These are phyloP conservation scores for Lenwebbia sp. DNA, from an alignment of 345 rosid species.

Conservation along the genomic window DNA sequence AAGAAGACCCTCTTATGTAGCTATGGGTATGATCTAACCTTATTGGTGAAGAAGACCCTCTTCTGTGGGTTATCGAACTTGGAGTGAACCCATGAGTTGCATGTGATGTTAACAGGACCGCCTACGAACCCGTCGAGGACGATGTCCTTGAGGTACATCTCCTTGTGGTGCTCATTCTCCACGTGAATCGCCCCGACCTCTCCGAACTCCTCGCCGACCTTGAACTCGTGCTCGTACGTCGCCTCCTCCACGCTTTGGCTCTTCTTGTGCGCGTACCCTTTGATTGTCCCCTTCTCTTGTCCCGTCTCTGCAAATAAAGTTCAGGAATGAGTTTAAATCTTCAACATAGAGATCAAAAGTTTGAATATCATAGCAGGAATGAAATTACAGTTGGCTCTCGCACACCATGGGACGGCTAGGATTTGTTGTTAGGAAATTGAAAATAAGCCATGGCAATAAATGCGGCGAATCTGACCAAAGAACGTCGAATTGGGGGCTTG, in stretches of 20 bases:
- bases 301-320: constrained; percentile 18
- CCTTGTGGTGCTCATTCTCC: constrained; percentile 64
- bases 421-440: background rate
- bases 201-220: constrained; percentile 44
- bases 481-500: background rate
- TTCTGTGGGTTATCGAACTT: constrained; percentile 27
- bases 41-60: constrained; percentile 54
- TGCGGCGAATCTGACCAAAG: background rate
- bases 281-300: constrained; percentile 32
- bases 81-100: constrained; percentile 58
- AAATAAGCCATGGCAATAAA: background rate
- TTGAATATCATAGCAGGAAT: background rate
- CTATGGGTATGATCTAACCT: constrained; percentile 9
- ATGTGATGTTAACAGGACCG: constrained; percentile 25
- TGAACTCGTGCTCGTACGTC: constrained; percentile 44
- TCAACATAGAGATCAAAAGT: background rate
- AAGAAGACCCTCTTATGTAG: background rate
- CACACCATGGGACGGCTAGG: background rate
- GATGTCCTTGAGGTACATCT: constrained; percentile 42
- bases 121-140: constrained; percentile 26
- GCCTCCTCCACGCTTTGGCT: constrained; percentile 10
- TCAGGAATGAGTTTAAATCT: background rate
- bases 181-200: constrained; percentile 50
- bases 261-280: constrained; percentile 34
- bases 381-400: background rate